Percentiles rank a stretch among this genome's conserved stretches.
phyloP scores from a whole-genome alignment of 2,329 filamentous ascomycete species.

The Trichoderma sp. region DNA sequence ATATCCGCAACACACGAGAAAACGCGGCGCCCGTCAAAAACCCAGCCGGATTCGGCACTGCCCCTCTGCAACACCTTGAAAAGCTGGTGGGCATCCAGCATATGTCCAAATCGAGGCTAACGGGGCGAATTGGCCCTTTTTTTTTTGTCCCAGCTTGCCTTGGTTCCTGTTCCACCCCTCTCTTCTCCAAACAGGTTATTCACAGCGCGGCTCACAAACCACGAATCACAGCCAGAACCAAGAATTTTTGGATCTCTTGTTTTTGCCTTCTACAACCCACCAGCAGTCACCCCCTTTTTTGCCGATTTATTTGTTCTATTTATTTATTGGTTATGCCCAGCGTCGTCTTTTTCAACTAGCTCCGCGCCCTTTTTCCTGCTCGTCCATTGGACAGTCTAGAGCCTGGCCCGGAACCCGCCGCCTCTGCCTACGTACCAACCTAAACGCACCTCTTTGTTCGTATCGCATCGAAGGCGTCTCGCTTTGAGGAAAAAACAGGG shows the following conservation, averaged over 20 bases:
- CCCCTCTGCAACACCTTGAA: not conserved
- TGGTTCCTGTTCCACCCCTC: not conserved
- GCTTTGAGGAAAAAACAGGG: not conserved
- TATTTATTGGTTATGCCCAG: not conserved
- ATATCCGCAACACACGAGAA: not conserved
- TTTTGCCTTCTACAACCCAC: not conserved
- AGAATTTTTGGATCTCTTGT: not conserved
- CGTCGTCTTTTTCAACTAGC: not conserved
- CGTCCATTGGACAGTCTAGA: not conserved
- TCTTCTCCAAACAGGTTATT: not conserved
- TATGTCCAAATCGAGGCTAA: not conserved
- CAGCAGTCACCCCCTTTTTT: not conserved
- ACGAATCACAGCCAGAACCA: not conserved
- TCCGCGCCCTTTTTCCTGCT: not conserved
- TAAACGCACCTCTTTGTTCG: not conserved
- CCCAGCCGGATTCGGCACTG: conserved; percentile 1
- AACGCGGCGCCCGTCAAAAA: not conserved
- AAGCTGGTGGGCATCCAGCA: not conserved
- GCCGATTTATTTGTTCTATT: not conserved
- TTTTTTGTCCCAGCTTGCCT: not conserved
- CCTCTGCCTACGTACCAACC: not conserved
- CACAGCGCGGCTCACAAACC: not conserved
- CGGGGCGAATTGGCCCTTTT: not conserved
- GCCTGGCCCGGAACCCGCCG: not conserved
- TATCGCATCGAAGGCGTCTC: conserved; percentile 4